Evolutionary conservation across 768 basidiomycete species (phyloP).

Genomic region (Botryobasidium botryosum): DNA sequence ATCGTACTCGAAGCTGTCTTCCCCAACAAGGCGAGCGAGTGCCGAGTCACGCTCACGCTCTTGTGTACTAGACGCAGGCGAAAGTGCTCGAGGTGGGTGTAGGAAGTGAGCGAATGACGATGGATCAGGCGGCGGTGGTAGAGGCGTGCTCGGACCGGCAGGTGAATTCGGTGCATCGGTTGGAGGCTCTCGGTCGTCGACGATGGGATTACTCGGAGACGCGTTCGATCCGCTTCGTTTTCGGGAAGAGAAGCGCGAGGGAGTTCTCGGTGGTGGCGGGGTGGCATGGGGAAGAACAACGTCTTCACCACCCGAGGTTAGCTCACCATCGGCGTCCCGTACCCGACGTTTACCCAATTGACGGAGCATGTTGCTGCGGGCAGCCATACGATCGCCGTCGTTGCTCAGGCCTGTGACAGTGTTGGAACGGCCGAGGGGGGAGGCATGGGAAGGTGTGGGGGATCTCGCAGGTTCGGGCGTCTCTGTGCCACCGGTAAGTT

Average conservation of each 20-base stretch:
- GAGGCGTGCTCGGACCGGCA: too few species aligned
- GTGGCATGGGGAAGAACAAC: neutral
- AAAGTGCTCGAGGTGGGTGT: neutral
- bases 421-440: slow-evolving; percentile 42
- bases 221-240: slow-evolving; percentile 11
- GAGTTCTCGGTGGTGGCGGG: slow-evolving; percentile 5
- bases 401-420: slow-evolving; percentile 69
- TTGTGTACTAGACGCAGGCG: neutral
- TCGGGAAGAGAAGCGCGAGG: slow-evolving; percentile 4
- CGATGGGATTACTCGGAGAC: slow-evolving; percentile 13
- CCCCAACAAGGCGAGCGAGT: neutral
- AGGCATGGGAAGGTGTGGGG: slow-evolving; percentile 27
- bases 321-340: slow-evolving; percentile 8
- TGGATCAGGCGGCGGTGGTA: too few species aligned
- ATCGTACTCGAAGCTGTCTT: neutral
- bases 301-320: slow-evolving; percentile 7
- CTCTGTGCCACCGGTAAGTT: slow-evolving; percentile 58
- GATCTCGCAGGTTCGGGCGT: slow-evolving; percentile 33
- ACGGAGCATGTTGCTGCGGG: slow-evolving; percentile 18
- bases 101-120: slow-evolving; percentile 2
- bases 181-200: slow-evolving; percentile 19
- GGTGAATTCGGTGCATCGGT: slow-evolving; percentile 14
- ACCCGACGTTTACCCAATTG: slow-evolving; percentile 6
- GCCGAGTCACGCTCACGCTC: neutral
- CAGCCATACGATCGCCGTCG: slow-evolving; percentile 42